Conservation (phyloP, 1,139 yeast genomes). For the Taiozyma onychis region DNA sequence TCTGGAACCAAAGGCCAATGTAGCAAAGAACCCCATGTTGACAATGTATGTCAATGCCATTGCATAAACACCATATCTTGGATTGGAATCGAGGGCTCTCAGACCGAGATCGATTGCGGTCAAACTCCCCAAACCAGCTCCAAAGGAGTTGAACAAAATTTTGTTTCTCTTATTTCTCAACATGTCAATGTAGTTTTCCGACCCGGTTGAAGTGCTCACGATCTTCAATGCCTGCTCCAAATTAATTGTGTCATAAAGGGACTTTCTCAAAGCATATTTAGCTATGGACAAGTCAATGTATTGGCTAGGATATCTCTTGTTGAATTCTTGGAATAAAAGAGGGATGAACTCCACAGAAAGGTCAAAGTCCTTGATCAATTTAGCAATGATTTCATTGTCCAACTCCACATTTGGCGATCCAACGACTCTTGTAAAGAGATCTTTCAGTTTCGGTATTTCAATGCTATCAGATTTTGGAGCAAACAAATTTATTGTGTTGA, state of each 20-base stretch:
- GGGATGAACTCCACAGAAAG: constrained; percentile 10
- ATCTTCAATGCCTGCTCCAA: constrained; percentile 50
- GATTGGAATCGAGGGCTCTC: constrained; percentile 35
- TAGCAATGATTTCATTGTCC: constrained; percentile 1
- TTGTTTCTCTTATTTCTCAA: constrained; percentile 25
- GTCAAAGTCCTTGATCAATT: constrained; percentile 7
- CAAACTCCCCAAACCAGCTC: constrained; percentile 29
- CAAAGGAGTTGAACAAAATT: constrained; percentile 29
- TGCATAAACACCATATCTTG: constrained; percentile 34
- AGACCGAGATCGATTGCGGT: constrained; percentile 30
- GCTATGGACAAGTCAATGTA: constrained; percentile 41
- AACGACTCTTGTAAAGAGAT: constrained; percentile 7
- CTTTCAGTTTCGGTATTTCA: constrained; percentile 2
- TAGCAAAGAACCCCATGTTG: constrained; percentile 55
- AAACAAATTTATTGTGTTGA: constrained; percentile 6
- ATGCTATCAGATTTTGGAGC: constrained; percentile 2
- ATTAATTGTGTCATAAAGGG: constrained; percentile 51
- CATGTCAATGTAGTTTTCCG: constrained; percentile 38
- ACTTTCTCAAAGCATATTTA: constrained; percentile 55
- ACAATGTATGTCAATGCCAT: constrained; percentile 60
- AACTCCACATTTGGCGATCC: constrained; percentile 14
- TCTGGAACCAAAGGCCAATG: constrained; percentile 51
- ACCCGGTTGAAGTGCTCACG: constrained; percentile 59
- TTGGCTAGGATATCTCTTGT: constrained; percentile 31
- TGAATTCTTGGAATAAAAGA: constrained; percentile 29